A percentile compares a stretch with the other conserved stretches of the same genome.
These are phyloP conservation scores for Teratosphaeria viscida DNA, from an alignment of 2,329 filamentous ascomycete species.

Conservation along the genomic window DNA sequence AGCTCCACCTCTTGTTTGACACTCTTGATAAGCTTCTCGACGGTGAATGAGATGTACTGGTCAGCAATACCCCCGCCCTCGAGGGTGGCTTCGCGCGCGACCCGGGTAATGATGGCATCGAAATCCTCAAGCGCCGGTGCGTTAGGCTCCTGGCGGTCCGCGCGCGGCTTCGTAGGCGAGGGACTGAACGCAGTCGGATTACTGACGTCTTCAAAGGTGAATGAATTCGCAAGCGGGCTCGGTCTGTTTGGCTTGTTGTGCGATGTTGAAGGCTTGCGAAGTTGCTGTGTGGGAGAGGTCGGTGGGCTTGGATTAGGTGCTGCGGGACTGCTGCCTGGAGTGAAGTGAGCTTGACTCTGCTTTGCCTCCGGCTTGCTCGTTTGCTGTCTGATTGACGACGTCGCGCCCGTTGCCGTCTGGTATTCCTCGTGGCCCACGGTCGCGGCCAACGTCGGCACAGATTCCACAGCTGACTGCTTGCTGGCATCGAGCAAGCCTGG, in stretches of 20 bases:
- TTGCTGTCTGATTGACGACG: background rate
- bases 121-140: slow-evolving; percentile 11
- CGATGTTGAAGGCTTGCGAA: background rate
- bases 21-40: slow-evolving; percentile 25
- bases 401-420: background rate
- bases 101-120: slow-evolving; percentile 17
- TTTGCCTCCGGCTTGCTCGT: slow-evolving; percentile 9
- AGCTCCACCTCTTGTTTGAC: slow-evolving; percentile 23
- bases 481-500: background rate
- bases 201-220: slow-evolving; percentile 10
- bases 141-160: background rate
- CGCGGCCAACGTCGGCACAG: background rate
- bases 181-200: slow-evolving; percentile 4
- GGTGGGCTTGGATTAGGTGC: slow-evolving; percentile 5
- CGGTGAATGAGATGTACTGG: slow-evolving; percentile 34
- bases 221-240: slow-evolving; percentile 25
- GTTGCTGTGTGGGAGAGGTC: background rate
- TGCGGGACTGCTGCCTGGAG: slow-evolving; percentile 5
- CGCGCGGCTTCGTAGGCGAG: background rate
- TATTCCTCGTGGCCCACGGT: background rate
- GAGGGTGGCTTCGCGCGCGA: slow-evolving; percentile 30
- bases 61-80: slow-evolving; percentile 32
- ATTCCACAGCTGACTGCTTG: background rate
- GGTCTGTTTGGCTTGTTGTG: slow-evolving; percentile 21
- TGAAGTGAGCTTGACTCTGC: slow-evolving; percentile 8